These are phyloP conservation scores for Beauveria caledonica DNA, from an alignment of 2,329 filamentous ascomycete species.

Conservation along the genomic window DNA sequence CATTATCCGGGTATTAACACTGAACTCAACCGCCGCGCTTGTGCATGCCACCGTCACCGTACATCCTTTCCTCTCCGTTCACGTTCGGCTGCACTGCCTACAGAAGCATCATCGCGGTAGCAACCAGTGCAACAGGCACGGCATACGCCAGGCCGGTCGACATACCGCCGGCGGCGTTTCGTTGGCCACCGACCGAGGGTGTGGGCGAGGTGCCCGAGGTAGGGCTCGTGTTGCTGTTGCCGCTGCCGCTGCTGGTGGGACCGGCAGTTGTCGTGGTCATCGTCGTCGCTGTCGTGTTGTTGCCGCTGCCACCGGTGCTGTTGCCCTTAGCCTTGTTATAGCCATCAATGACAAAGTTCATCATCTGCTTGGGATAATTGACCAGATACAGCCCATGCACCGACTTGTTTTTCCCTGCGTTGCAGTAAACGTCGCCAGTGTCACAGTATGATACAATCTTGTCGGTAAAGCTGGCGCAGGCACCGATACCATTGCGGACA, in stretches of 20 bases:
- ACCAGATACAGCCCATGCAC: conserved; percentile 29
- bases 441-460: conserved; percentile 34
- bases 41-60: not conserved
- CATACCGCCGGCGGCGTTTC: conserved; percentile 1
- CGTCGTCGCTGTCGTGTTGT: conserved; percentile 7
- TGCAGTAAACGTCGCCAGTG: conserved; percentile 33
- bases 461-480: conserved; percentile 28
- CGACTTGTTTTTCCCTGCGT: conserved; percentile 19
- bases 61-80: too few relatives aligned
- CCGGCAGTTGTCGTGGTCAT: conserved; percentile 4
- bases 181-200: not conserved
- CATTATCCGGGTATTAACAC: too few relatives aligned
- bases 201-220: not conserved
- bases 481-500: conserved; percentile 24
- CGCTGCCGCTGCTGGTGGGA: conserved; percentile 9
- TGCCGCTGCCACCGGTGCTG: conserved; percentile 3
- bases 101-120: conserved; percentile 6
- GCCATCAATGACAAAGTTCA: conserved; percentile 27
- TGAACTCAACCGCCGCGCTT: not conserved
- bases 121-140: conserved; percentile 1
- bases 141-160: conserved; percentile 2
- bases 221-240: not conserved
- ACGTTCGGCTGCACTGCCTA: not conserved
- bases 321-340: conserved; percentile 17
- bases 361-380: conserved; percentile 26